Percentiles rank a stretch among this genome's conserved stretches.
Evolutionary conservation across 1,284 basidiomycete genomes (phyloP).

Genomic region (Phylloboletellus chloephorus): DNA sequence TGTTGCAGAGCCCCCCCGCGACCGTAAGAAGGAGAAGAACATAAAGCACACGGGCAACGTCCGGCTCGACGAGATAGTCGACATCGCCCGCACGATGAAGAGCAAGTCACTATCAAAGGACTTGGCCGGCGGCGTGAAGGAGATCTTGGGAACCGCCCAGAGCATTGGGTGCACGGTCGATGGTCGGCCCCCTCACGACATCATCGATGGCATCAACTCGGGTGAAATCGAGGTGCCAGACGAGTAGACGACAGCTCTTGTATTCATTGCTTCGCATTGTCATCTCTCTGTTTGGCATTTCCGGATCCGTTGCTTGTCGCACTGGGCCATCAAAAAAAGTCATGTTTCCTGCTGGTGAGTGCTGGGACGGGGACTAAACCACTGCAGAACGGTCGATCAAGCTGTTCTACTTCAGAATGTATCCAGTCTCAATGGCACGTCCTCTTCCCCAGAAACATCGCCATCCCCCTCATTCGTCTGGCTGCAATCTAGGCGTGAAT

Average conservation of each 20-base stretch:
- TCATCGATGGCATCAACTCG: constrained; percentile 94
- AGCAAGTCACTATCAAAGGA: constrained; percentile 93
- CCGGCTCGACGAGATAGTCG: constrained; percentile 89
- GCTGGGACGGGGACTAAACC: neutral
- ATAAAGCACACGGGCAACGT: constrained; percentile 98
- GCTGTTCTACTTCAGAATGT: constrained; percentile 1
- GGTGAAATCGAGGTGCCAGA: constrained; percentile 94
- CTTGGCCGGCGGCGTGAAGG: constrained; percentile 87
- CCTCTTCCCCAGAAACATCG: constrained; percentile 16
- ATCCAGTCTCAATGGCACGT: constrained; percentile 18
- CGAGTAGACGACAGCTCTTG: constrained; percentile 57
- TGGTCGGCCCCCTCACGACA: constrained; percentile 88
- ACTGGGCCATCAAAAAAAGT: neutral
- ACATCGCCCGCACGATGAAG: constrained; percentile 96
- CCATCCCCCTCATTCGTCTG: constrained; percentile 22
- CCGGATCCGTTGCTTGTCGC: neutral
- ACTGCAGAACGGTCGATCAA: constrained; percentile 1
- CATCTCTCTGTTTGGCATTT: constrained; percentile 10
- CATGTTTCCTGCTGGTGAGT: neutral
- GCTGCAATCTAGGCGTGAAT: constrained; percentile 22
- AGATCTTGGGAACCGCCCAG: constrained; percentile 93
- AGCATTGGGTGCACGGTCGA: constrained; percentile 95
- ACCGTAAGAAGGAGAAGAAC: constrained; percentile 99
- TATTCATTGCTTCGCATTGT: constrained; percentile 21
- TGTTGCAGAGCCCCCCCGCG: constrained; percentile 87